phyloP scores from a whole-genome alignment of 768 basidiomycete genomes.

The Scleroderma bovista region DNA sequence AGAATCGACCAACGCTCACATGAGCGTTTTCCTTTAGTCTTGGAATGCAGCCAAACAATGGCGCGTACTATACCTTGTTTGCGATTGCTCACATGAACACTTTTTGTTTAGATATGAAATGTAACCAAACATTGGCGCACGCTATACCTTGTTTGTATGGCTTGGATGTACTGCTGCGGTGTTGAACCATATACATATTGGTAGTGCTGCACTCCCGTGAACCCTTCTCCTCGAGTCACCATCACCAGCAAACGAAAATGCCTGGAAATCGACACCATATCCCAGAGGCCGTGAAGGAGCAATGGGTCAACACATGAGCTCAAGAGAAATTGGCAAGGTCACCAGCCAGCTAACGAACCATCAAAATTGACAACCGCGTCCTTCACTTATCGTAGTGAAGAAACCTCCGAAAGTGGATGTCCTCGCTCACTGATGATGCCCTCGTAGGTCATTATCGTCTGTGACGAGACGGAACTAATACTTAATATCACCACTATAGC shows the following conservation, averaged over 20 bases:
- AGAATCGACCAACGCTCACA: too few relatives aligned
- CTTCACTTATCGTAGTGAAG: background rate
- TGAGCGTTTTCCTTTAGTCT: too few relatives aligned
- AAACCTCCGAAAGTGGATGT: background rate
- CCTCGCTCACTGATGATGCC: background rate
- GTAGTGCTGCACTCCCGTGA: too few relatives aligned
- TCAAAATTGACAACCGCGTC: background rate
- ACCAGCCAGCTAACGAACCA: background rate
- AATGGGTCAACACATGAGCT: conserved; percentile 1
- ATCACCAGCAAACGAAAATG: background rate
- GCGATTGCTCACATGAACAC: too few relatives aligned
- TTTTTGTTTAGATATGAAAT: too few relatives aligned
- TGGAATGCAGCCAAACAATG: too few relatives aligned
- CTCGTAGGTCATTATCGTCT: background rate
- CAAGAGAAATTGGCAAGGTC: background rate
- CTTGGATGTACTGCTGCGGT: too few relatives aligned
- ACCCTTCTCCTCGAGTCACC: background rate
- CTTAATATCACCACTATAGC: background rate
- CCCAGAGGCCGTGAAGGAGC: background rate
- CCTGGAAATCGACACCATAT: background rate
- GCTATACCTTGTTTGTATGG: too few relatives aligned
- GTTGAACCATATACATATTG: too few relatives aligned
- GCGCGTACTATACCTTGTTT: too few relatives aligned
- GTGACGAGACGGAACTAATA: background rate
- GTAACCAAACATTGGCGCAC: too few relatives aligned